phyloP scores from a whole-genome alignment of 2,329 filamentous ascomycete genomes.

The Juglanconis oblonga region DNA sequence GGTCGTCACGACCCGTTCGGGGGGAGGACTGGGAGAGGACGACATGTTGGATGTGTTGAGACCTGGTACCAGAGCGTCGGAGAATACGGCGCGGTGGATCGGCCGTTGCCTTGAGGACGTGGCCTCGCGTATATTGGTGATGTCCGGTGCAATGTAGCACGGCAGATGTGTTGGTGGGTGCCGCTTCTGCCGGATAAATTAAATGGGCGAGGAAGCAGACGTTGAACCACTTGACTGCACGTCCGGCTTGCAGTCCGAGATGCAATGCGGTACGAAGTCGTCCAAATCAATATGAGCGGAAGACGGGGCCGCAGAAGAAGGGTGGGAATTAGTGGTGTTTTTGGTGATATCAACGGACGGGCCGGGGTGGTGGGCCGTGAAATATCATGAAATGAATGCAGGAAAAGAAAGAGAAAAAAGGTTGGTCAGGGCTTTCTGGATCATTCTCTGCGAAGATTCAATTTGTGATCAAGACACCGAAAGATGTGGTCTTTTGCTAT shows the following conservation, averaged over 20 bases:
- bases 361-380: neutral
- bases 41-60: slow-evolving; percentile 18
- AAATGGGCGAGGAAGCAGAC: neutral
- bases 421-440: neutral
- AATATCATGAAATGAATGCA: neutral
- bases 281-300: neutral
- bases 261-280: neutral
- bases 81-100: slow-evolving; percentile 6
- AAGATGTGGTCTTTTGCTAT: no score
- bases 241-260: neutral
- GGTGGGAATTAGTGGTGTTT: neutral
- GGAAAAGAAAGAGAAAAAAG: no score
- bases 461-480: neutral
- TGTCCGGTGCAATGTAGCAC: slow-evolving; percentile 6
- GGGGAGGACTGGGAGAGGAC: slow-evolving; percentile 24
- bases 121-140: neutral
- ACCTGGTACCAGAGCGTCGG: slow-evolving; percentile 4
- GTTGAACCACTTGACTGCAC: neutral
- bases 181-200: neutral
- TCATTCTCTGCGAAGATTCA: neutral
- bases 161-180: neutral
- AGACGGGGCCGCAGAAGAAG: neutral
- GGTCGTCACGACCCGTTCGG: slow-evolving; percentile 39
- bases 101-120: neutral
- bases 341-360: neutral